Evolutionary conservation across 345 rosid species (phyloP), one percentile per base, ranked within the genome.

Genomic region (Nasturtium officinale): DNA sequence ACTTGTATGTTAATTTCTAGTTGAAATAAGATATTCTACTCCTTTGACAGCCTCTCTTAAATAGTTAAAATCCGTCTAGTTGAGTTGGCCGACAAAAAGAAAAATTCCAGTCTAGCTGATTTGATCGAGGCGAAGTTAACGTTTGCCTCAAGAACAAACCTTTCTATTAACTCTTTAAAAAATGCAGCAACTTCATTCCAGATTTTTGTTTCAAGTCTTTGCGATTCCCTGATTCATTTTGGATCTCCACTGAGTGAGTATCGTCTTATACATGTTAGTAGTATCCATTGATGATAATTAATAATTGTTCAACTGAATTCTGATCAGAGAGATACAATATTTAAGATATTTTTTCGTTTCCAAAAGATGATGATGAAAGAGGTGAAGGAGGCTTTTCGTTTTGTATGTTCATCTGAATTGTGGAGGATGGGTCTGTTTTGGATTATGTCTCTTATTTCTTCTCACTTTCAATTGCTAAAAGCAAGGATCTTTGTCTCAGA

Each of bases 391-490:
- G 73, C 76, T 56, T 15, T 90, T 30, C 38, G 47, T 66, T 90
- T 90, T 70, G 75, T 78, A 29, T 81, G 30, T 20, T 75, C 86
- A 1, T 57, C 76, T 23, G 76, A 83, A 25, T 83, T 87, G 35
- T 91, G 91, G 97, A 80, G 82, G 61, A 88, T 94, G 91, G 82
- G 74, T 0, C 58, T 86, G 48, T 65, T 83, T 5, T 93, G 96
- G 97, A 80, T 79, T 13, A 3, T 87, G 18, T 80, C 86, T 17
- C 80, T 93, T 21, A 6, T 85, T 53, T 55, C 67, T 40, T 89
- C 97, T 5, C 80, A 89, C 82, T 55, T 80, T 35, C 84, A 82
- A 26, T 70, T 91, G 81, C 78, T 78, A 70, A 33, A n/a, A 70
- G 66, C 42, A 67, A 80, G 78, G 56, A 67, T 82, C 3, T 82